Base-by-base conservation (phyloP, 768 basidiomycete genomes). In the Pleurotus eryngii region DNA sequence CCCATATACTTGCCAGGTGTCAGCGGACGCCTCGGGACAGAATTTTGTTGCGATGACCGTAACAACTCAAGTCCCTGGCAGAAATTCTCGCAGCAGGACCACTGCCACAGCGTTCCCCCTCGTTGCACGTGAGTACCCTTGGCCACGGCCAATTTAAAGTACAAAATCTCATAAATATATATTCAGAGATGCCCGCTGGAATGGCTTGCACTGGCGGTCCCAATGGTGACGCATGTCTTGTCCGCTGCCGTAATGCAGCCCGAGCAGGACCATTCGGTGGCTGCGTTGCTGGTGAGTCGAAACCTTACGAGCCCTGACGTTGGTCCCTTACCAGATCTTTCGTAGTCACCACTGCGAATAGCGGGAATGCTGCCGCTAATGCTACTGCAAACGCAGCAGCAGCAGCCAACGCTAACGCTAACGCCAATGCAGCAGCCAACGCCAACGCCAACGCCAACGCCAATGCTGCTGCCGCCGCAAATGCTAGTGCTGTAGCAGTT, bases 131-230 rank as follows among this genome's bases (percentile, higher is more conserved):
- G n/a, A 45, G 42, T 45, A 9, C 30, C 15, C 15, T 17, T 45
- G 7, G n/a, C 3, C 15, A 17, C 20, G 17, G 3, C 15, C 20
- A 4, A 45, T n/a, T 45, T 22, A 17, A 22, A n/a, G n/a, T 45
- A 11, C n/a, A 22, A 5, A n/a, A 17, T 17, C 42, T 45, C 20
- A 45, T 22, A n/a, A n/a, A 17, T 35, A 9, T 35, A 3, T 45
- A 3, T 45, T 3, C 20, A 45, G 42, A 54, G 39, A 54, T 54
- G 51, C 51, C 51, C 18, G 51, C 51, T 40, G 51, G 51, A 15
- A 54, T 54, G 51, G 27, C 51, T 54, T 54, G 51, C 39, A 54
- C 51, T 17, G 51, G 51, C 42, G 51, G 51, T 27, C 51, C 51
- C 39, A 54, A 42, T 20, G 51, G 51, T 22, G 39, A 54, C 42